Evolutionary conservation across 148 eudicot genomes (phyloP), one percentile per base, ranked within the genome.

Genomic region (Simmondsia chinensis): DNA sequence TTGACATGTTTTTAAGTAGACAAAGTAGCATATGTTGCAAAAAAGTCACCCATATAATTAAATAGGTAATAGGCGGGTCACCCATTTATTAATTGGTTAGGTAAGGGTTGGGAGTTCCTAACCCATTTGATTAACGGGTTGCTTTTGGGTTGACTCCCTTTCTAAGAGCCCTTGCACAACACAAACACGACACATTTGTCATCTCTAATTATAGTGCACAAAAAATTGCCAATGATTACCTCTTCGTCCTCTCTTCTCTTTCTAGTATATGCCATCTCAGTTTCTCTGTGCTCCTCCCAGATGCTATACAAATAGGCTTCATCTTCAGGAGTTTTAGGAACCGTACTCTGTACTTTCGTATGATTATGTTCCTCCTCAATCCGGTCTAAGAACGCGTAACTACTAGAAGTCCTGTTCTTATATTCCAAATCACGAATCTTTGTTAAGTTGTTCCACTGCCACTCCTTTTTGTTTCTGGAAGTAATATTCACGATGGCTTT

Each of bases 201-300:
- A n/a, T n/a, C n/a, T n/a, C n/a, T n/a, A n/a, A n/a, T n/a, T n/a
- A n/a, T n/a, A n/a, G n/a, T n/a, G n/a, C 32, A 23, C 20, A 16
- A 32, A 17, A 14, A 3, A 29, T 25, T 25, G 39, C n/a, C 23
- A 14, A 12, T 29, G 36, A 23, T 5, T 34, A 79, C 97, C 88
- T 79, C 83, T 22, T 86, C 88, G 11, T 85, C 94, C 71, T 85
- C 95, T 68, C 82, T 70, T 63, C 61, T 69, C 67, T 72, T 91
- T 69, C 60, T 74, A 21, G 55, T 50, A 49, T 31, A 32, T n/a
- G 50, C 66, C 31, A 66, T 55, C 56, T 76, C 71, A 21, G 43
- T 50, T 37, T 58, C 38, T 53, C 72, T 82, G 32, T 91, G 82
- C 32, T 89, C 87, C 46, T 91, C 95, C 88, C 88, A 85, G 21